Percentiles rank a stretch among this genome's conserved stretches.
These are phyloP conservation scores for Spizellomyces sp. DNA, from an alignment of 192 early-diverging fungal species.

Conservation along the genomic window DNA sequence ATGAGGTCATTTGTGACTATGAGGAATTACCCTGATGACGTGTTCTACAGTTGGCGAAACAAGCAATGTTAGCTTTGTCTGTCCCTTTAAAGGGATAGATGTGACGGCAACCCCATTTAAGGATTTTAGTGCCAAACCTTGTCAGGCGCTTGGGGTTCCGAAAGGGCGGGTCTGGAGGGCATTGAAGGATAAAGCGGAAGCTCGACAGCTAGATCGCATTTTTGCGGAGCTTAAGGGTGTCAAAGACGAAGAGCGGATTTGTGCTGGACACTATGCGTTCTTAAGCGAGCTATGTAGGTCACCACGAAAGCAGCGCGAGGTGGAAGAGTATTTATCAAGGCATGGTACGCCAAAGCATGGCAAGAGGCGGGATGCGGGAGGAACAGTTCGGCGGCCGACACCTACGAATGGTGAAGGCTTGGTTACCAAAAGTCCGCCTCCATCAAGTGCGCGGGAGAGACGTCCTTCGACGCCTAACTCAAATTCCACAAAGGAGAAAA, in stretches of 20 bases:
- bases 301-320: not conserved
- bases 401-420: not conserved
- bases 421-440: too few relatives aligned
- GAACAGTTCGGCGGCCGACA: not conserved
- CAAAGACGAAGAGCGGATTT: conserved; percentile 19
- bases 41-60: not conserved
- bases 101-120: conserved; percentile 8
- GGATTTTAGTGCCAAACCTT: conserved; percentile 23
- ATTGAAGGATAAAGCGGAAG: conserved; percentile 22
- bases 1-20: too few relatives aligned
- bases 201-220: conserved; percentile 14
- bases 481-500: too few relatives aligned
- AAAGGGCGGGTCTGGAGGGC: conserved; percentile 17
- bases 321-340: conserved; percentile 22
- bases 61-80: conserved; percentile 1
- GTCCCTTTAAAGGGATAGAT: conserved; percentile 15
- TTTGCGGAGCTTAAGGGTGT: conserved; percentile 14
- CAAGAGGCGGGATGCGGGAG: not conserved
- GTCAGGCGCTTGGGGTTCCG: conserved; percentile 3
- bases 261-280: conserved; percentile 17
- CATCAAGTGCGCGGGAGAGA: too few relatives aligned
- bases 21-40: not conserved
- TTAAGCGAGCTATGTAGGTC: conserved; percentile 19
- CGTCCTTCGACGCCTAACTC: too few relatives aligned
- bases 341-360: not conserved